Percentiles rank a stretch among this genome's conserved stretches.
Conservation (phyloP, 768 basidiomycete genomes). For the Lactarius trivialis region DNA sequence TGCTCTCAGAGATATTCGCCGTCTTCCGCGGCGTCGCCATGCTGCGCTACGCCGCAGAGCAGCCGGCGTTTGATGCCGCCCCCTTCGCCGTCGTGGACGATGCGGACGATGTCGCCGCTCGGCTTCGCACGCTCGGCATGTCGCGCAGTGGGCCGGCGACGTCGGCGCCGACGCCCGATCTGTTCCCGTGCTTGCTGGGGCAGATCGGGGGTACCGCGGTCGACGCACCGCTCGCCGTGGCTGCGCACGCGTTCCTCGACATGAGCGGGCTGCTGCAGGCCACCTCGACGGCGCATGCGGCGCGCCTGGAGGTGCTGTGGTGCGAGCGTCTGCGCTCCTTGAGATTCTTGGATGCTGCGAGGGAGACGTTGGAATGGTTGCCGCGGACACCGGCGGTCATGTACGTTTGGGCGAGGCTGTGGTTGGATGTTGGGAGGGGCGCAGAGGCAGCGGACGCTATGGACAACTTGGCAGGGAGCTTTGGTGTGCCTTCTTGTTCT, state of each 20-base stretch:
- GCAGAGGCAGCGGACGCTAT: conserved; percentile 70
- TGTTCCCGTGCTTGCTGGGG: conserved; percentile 56
- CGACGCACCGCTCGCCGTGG: conserved; percentile 44
- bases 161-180: conserved; percentile 39
- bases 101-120: conserved; percentile 52
- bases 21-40: conserved; percentile 75
- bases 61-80: conserved; percentile 43
- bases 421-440: conserved; percentile 55
- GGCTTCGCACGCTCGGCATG: conserved; percentile 71
- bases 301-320: conserved; percentile 62
- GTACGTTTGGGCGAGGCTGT: conserved; percentile 66
- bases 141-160: conserved; percentile 31
- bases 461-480: conserved; percentile 67
- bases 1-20: conserved; percentile 69
- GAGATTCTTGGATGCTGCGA: conserved; percentile 54
- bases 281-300: conserved; percentile 59
- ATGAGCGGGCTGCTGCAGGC: conserved; percentile 60
- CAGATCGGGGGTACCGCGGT: conserved; percentile 36
- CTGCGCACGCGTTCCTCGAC: conserved; percentile 68
- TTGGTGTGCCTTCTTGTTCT: conserved; percentile 45
- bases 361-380: conserved; percentile 67
- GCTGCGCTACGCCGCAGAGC: conserved; percentile 53
- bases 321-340: conserved; percentile 62
- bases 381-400: conserved; percentile 70
- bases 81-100: conserved; percentile 28